These are phyloP conservation scores for Leccinum longicurvipes DNA, from an alignment of 768 basidiomycete species.

Conservation along the genomic window DNA sequence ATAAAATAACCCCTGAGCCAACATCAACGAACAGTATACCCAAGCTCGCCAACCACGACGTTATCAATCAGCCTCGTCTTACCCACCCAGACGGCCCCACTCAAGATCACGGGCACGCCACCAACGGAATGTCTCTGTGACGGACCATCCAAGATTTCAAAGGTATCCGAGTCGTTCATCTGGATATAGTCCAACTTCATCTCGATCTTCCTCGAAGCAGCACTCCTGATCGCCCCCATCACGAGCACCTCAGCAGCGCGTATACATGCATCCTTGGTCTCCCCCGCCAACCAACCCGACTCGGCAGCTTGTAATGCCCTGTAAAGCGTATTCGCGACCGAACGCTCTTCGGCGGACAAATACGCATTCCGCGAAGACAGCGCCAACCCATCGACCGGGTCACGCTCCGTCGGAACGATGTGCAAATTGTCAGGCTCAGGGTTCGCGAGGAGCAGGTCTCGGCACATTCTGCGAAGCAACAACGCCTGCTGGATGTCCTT, in stretches of 20 bases:
- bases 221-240: conserved; percentile 28
- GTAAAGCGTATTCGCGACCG: conserved; percentile 61
- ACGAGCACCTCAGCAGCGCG: conserved; percentile 42
- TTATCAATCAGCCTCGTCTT: conserved; percentile 93
- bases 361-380: conserved; percentile 91
- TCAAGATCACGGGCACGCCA: conserved; percentile 57
- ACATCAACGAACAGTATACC: conserved; percentile 1
- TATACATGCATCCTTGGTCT: conserved; percentile 50
- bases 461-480: conserved; percentile 70
- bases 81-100: conserved; percentile 85
- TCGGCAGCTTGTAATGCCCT: conserved; percentile 63
- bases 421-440: conserved; percentile 72
- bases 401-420: conserved; percentile 84
- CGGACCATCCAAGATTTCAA: conserved; percentile 53
- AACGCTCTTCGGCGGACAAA: conserved; percentile 60
- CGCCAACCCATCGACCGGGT: conserved; percentile 64
- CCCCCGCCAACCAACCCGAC: conserved; percentile 49
- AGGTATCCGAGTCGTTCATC: conserved; percentile 78
- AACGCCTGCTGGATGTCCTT: conserved; percentile 98
- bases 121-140: conserved; percentile 26
- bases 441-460: conserved; percentile 78
- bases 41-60: conserved; percentile 61
- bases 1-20: neutral
- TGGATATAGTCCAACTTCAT: conserved; percentile 82
- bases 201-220: conserved; percentile 41